phyloP scores from a whole-genome alignment of 768 basidiomycete genomes.

The Naganishia randhawae region DNA sequence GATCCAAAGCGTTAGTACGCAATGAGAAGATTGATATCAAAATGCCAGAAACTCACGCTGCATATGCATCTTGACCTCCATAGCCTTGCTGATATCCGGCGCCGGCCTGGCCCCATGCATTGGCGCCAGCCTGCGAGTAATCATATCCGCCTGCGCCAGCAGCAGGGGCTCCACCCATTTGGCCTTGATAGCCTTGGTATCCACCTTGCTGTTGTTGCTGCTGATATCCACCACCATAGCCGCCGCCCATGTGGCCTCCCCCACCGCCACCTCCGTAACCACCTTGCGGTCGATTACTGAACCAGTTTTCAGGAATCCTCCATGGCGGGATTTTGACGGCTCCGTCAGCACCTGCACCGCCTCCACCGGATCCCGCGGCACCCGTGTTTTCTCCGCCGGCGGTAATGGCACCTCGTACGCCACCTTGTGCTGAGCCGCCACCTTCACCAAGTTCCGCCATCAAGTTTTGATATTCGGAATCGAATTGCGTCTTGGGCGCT shows the following conservation, averaged over 20 bases:
- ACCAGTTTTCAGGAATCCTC: slow-evolving; percentile 51
- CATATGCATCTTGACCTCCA: slow-evolving; percentile 43
- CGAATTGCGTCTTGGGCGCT: slow-evolving; percentile 69
- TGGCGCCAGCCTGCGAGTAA: slow-evolving; percentile 26
- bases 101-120: slow-evolving; percentile 19
- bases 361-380: slow-evolving; percentile 1
- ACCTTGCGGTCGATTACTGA: slow-evolving; percentile 26
- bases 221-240: slow-evolving; percentile 24
- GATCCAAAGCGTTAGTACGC: background rate
- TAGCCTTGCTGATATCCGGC: slow-evolving; percentile 27
- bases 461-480: slow-evolving; percentile 92
- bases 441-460: slow-evolving; percentile 98
- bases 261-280: slow-evolving; percentile 23
- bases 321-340: slow-evolving; percentile 48
- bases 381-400: slow-evolving; percentile 16
- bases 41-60: slow-evolving; percentile 37
- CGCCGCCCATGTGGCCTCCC: slow-evolving; percentile 24
- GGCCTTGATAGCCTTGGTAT: slow-evolving; percentile 24
- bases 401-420: slow-evolving; percentile 33
- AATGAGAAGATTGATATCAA: background rate
- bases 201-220: slow-evolving; percentile 23
- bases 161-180: background rate
- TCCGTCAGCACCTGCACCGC: slow-evolving; percentile 4
- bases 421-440: slow-evolving; percentile 40
- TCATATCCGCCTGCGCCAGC: background rate